Evolutionary conservation across 176 grass and related monocot genomes (phyloP), one percentile per base, ranked within the genome.

Genomic region (Zea luxurians): DNA sequence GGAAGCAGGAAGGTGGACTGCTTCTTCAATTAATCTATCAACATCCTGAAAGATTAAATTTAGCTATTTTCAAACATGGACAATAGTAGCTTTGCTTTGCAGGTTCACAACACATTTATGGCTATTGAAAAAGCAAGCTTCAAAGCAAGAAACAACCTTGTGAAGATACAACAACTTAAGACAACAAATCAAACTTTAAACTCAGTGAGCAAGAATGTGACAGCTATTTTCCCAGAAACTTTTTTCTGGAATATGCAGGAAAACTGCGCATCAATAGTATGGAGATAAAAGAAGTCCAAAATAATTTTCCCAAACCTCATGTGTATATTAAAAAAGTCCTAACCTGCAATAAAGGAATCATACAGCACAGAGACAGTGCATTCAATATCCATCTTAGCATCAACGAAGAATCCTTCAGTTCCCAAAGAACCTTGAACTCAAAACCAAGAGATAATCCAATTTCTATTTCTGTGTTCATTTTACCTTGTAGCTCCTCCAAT

Each of bases 11-110:
- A 88, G 75, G 65, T 75, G 69, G 72, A 77, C 79, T 55, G 70
- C 77, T 81, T 84, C 91, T 83, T 88, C 78, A 72, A 91, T 74
- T 89, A 87, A 86, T 86, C 61, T 82, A 85, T 88, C 94, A 80
- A 91, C 87, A 75, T 93, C 91, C 94, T 97, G 82, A 78, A 90
- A 78, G 50, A 42, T 67, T 53, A 80, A 75, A 73, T 74, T 79
- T 82, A 78, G 58, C 60, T 88, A 37, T 45, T 48, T 37, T 16
- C 48, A 37, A 6, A 7, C 49, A 65, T 73, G 16, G 7, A 64
- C 8, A 20, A 15, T 13, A 82, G 16, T n/a, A n/a, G n/a, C n/a
- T n/a, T 37, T 18, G 17, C 7, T 53, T 53, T 6, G 10, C 20
- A 78, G 48, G 21, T 82, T 36, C 34, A 66, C 52, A 73, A 74